Conservation (phyloP, 2,329 filamentous ascomycete genomes). For the Stagonosporopsis cucurbitacearum region DNA sequence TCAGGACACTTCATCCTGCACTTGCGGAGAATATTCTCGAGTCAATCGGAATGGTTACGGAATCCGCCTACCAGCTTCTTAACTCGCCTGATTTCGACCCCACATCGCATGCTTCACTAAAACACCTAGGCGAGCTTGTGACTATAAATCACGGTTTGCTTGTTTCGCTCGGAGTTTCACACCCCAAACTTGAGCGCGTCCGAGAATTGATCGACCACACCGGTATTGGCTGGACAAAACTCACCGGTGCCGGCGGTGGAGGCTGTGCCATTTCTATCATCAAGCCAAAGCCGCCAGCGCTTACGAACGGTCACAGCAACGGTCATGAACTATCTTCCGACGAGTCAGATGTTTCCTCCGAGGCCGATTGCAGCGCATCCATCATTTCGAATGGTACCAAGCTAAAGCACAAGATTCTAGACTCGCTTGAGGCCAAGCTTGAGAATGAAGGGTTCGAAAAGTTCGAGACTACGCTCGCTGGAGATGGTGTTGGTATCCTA, state of each 20-base stretch:
- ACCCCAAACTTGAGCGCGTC: constrained; percentile 89
- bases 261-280: constrained; percentile 94
- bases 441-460: constrained; percentile 72
- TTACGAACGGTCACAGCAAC: constrained; percentile 55
- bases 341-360: constrained; percentile 35
- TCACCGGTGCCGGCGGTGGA: constrained; percentile 93
- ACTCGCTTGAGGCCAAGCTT: constrained; percentile 67
- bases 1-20: constrained; percentile 74
- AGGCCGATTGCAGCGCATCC: constrained; percentile 36
- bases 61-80: constrained; percentile 63
- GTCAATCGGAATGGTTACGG: constrained; percentile 78
- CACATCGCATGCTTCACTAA: constrained; percentile 67
- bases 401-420: constrained; percentile 54
- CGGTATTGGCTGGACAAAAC: constrained; percentile 93
- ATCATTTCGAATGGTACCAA: constrained; percentile 43
- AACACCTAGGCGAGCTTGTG: constrained; percentile 84
- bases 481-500: constrained; percentile 91
- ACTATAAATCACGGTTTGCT: constrained; percentile 92
- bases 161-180: constrained; percentile 90
- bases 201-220: constrained; percentile 84
- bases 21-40: constrained; percentile 83
- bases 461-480: constrained; percentile 89
- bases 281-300: constrained; percentile 62
- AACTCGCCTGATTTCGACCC: constrained; percentile 71
- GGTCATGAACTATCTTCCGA: constrained; percentile 31